These are phyloP conservation scores for Asclepias syriaca DNA, from an alignment of 257 asterid genomes.

Conservation along the genomic window DNA sequence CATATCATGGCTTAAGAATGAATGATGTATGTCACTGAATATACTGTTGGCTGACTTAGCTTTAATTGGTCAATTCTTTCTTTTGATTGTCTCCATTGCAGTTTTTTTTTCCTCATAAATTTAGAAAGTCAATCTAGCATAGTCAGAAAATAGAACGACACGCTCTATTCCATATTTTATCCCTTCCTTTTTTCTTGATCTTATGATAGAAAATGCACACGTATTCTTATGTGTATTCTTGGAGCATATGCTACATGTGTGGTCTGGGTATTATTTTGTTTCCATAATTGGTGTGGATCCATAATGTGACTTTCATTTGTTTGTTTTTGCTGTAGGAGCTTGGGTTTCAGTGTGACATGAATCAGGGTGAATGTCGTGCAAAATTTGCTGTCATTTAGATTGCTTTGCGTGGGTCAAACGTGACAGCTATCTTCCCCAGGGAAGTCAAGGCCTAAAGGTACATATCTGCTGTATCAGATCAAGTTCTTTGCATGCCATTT, in stretches of 20 bases:
- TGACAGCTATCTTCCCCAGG: slow-evolving; percentile 99
- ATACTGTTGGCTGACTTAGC: background rate
- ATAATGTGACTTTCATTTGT: slow-evolving; percentile 4
- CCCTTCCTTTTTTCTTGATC: background rate
- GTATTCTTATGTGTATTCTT: background rate
- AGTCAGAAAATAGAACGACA: background rate
- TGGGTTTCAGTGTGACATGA: slow-evolving; percentile 85
- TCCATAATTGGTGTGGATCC: slow-evolving; percentile 7
- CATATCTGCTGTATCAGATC: background rate
- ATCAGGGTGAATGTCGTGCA: slow-evolving; percentile 97
- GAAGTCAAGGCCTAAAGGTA: slow-evolving; percentile 98
- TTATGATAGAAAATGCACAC: background rate
- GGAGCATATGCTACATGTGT: background rate
- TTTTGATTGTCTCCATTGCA: background rate
- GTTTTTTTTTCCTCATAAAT: background rate
- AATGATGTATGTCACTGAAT: slow-evolving; percentile 49
- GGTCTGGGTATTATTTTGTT: slow-evolving; percentile 2
- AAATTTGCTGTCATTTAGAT: slow-evolving; percentile 98
- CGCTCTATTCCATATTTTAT: background rate
- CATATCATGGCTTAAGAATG: slow-evolving; percentile 77
- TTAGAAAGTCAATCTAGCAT: background rate
- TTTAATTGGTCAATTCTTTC: background rate
- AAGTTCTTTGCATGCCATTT: background rate
- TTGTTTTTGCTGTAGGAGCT: slow-evolving; percentile 63
- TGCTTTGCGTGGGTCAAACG: slow-evolving; percentile 99